Evolutionary conservation across 441 rosid genomes (phyloP).

Genomic region (Metrosideros polymorpha): DNA sequence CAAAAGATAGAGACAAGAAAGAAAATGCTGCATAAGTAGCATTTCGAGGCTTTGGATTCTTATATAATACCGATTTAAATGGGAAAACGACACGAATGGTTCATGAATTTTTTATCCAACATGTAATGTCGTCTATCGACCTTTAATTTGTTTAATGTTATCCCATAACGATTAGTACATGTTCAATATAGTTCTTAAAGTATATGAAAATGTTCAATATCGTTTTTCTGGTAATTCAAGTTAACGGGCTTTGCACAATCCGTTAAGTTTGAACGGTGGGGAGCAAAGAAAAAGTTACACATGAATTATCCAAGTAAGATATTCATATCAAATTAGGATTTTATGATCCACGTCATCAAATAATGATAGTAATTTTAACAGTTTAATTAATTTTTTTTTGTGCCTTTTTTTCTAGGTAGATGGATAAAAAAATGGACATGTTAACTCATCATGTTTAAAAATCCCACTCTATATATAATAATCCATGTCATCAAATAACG

Average conservation of each 20-base stretch:
- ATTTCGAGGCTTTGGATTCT: background rate
- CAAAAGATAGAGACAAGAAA: background rate
- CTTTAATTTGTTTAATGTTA: no score
- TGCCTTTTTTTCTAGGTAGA: no score
- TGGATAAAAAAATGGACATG: no score
- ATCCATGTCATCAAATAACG: no score
- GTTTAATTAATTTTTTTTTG: background rate
- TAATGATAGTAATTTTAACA: background rate
- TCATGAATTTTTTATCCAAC: background rate
- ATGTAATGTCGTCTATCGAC: background rate
- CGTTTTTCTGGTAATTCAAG: fast-evolving
- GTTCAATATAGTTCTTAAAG: background rate
- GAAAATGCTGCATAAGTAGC: background rate
- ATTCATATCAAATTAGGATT: background rate
- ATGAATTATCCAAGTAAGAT: background rate
- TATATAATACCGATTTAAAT: background rate
- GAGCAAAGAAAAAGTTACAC: background rate
- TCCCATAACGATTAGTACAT: background rate
- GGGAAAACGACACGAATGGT: background rate
- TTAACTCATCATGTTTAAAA: no score
- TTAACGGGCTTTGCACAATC: background rate
- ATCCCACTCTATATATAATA: no score
- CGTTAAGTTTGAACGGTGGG: background rate
- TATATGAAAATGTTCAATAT: background rate
- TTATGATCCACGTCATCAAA: background rate